phyloP scores from a whole-genome alignment of 2,329 filamentous ascomycete genomes.

The Pseudogymnoascus destructans region DNA sequence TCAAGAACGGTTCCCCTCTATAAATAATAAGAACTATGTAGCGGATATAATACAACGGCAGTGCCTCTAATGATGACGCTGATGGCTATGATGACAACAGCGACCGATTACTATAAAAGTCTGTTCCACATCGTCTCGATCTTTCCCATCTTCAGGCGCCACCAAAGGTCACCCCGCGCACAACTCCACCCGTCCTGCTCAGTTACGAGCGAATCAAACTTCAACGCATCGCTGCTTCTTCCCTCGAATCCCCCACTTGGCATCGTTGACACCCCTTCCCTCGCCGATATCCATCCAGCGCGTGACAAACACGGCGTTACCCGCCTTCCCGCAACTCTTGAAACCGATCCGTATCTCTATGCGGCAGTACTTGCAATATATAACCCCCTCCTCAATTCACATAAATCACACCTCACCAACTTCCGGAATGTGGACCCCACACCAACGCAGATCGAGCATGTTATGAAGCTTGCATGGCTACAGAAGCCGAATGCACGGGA shows the following conservation, averaged over 20 bases:
- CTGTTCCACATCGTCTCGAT: too few species aligned
- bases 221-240: neutral
- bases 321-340: constrained; percentile 11
- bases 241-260: constrained; percentile 12
- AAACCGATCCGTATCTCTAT: constrained; percentile 14
- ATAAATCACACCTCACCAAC: constrained; percentile 3
- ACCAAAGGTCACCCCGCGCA: neutral
- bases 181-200: constrained; percentile 11
- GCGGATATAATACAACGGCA: neutral
- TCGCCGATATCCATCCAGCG: constrained; percentile 15
- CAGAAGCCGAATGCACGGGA: constrained; percentile 10
- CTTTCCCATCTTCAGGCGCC: constrained; percentile 7
- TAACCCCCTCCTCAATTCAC: constrained; percentile 12
- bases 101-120: too few species aligned
- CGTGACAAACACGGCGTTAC: constrained; percentile 14
- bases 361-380: constrained; percentile 11
- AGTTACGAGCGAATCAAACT: constrained; percentile 13
- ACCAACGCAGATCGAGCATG: neutral
- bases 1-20: too few species aligned
- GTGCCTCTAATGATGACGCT: neutral
- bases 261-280: constrained; percentile 8
- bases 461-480: constrained; percentile 4
- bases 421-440: constrained; percentile 11
- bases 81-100: neutral
- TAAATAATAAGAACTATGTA: too few species aligned